Evolutionary conservation across 148 eudicot species (phyloP), one percentile per base, ranked within the genome.

Genomic region (Spergularia marina): DNA sequence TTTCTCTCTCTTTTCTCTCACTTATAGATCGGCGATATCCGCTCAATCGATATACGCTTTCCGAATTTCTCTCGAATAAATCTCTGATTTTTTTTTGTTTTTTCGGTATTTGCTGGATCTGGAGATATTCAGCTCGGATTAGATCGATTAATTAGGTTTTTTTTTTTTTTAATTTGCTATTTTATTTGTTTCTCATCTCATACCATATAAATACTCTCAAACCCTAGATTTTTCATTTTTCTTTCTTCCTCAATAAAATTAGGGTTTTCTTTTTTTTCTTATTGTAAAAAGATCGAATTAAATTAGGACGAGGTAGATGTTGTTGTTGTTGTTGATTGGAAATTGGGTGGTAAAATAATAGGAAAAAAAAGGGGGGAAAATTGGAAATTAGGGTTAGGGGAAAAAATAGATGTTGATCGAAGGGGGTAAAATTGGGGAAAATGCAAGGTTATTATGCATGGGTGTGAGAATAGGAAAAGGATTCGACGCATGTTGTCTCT

Each of bases 401-500:
- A 55, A 18, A 20, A 4, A 11, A 20, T 79, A 68, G 82, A 79
- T 79, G 82, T 69, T 79, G 82, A 74, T 79, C 73, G 77, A 67
- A 67, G 56, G 58, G 39, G 40, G 70, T 11, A 63, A 74, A 79
- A 21, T 68, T 20, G 82, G 82, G 75, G 82, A 79, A 79, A 79
- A 79, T 79, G 82, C 74, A 40, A 79, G 82, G 70, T 49, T 79
- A 69, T 53, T 69, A 79, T 79, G 82, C 78, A 79, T 69, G 77
- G 74, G 73, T 55, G 82, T 21, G 70, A 67, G 78, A 69, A 12
- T 79, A 79, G 82, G 23, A 79, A 74, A 47, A 56, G 54, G 74
- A 69, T 65, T 78, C 75, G 76, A 74, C 80, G 60, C 69, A 78
- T 79, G 82, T 64, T 73, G 74, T 55, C 82, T 12, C 57, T 74